Percentiles rank a stretch among this genome's conserved stretches.
phyloP scores from a whole-genome alignment of 805 yeast species.

The Tetrapisispora fleetii region DNA sequence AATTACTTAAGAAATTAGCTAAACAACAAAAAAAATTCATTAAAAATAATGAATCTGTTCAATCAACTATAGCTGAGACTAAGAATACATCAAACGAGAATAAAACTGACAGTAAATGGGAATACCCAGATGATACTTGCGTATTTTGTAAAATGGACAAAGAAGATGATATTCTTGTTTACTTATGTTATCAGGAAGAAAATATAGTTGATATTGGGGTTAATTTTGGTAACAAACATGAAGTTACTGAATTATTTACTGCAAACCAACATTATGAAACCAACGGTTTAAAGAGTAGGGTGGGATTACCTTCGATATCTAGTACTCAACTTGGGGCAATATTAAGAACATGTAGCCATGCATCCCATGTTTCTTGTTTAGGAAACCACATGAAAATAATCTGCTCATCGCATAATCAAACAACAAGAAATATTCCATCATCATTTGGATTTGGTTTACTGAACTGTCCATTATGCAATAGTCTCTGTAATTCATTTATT shows the following conservation, averaged over 20 bases:
- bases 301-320: conserved; percentile 20
- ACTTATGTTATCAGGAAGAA: conserved; percentile 23
- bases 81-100: not conserved
- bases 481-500: conserved; percentile 71
- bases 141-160: conserved; percentile 26
- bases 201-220: conserved; percentile 19
- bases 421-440: conserved; percentile 76
- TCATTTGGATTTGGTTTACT: conserved; percentile 61
- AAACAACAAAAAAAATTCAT: conserved; percentile 72
- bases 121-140: conserved; percentile 21
- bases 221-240: conserved; percentile 17
- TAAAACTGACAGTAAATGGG: conserved; percentile 4
- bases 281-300: not conserved
- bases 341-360: conserved; percentile 74
- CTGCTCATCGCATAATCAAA: conserved; percentile 50
- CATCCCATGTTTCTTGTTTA: conserved; percentile 79
- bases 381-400: conserved; percentile 50
- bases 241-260: not conserved
- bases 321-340: conserved; percentile 7
- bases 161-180: conserved; percentile 23
- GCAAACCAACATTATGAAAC: not conserved
- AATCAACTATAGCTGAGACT: conserved; percentile 6
- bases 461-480: conserved; percentile 84
- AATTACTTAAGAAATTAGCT: conserved; percentile 67
- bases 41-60: conserved; percentile 33